phyloP scores from a whole-genome alignment of 2,329 filamentous ascomycete genomes.

The Epichloe scottii region DNA sequence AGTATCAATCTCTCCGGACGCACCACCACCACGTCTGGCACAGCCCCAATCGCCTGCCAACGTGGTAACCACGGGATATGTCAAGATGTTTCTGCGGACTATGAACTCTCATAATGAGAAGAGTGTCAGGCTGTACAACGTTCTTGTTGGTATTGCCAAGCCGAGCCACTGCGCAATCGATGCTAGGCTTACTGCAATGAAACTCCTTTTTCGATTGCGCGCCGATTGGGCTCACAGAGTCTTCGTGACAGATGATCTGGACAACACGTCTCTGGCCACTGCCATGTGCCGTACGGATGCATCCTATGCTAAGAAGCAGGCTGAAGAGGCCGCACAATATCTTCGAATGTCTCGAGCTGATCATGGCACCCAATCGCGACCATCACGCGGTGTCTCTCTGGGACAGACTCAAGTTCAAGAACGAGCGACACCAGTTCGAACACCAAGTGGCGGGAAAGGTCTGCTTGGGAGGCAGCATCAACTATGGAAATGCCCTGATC shows the following conservation, averaged over 20 bases:
- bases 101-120: constrained; percentile 56
- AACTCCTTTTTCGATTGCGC: constrained; percentile 68
- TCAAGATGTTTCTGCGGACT: constrained; percentile 63
- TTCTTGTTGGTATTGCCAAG: constrained; percentile 51
- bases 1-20: constrained; percentile 14
- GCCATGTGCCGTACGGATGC: constrained; percentile 54
- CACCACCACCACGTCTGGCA: constrained; percentile 6
- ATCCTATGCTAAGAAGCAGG: constrained; percentile 36
- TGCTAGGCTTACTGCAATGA: constrained; percentile 62
- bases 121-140: constrained; percentile 47
- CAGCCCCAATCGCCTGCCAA: constrained; percentile 47
- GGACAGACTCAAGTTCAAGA: constrained; percentile 34
- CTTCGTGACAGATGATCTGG: constrained; percentile 56
- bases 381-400: constrained; percentile 40
- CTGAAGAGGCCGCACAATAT: constrained; percentile 37
- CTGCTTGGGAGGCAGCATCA: constrained; percentile 29
- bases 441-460: constrained; percentile 27
- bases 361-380: constrained; percentile 23
- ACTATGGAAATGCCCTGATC: constrained; percentile 47
- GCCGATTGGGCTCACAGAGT: constrained; percentile 72
- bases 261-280: constrained; percentile 61
- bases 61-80: constrained; percentile 57
- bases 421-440: constrained; percentile 27
- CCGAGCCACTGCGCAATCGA: constrained; percentile 49
- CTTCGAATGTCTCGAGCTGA: constrained; percentile 33